Base-by-base conservation (phyloP, 1,284 basidiomycete species). In the Neotropicomus parvogracilis region DNA sequence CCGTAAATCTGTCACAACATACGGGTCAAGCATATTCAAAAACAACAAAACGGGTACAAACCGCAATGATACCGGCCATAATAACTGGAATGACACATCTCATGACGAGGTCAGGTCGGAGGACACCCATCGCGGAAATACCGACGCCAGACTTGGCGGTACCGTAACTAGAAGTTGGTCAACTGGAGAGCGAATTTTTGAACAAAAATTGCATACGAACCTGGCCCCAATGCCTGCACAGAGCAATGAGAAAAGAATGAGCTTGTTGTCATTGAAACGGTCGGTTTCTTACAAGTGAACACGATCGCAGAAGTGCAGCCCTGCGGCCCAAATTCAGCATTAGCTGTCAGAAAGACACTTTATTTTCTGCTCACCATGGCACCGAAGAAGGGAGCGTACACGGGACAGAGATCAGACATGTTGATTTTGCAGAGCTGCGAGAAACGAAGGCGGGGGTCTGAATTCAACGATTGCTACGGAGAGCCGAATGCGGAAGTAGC, bases 51-150 rank as follows among this genome's bases (percentile, higher is more conserved):
- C 9, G 5, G 12, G 6, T 2, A 61, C 63, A 2, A 58, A 94
- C 91, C 66, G 88, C 93, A 72, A 97, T 95, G 75, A 99, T 98
- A 93, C 95, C 95, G 77, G 95, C 93, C 95, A 99, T 98, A 72
- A 99, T 88, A 68, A 98, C 95, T 46, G 95, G 95, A 56, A 98
- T 87, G 54, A 93, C 86, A 79, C 88, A 95, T 81, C 80, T 90
- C 88, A 94, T 93, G 86, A 94, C 91, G 60, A 91, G 77, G 77
- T 95, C 91, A 49, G 91, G 91, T 59, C 94, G 85, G 59, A 98
- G 83, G 54, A 97, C 92, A 53, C 94, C 92, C 94, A 98, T 95
- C 59, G 95, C 94, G 50, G 95, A 92, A 67, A 99, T 97, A 70
- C 95, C 97, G 63, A 99, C 95, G 67, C 95, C 95, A 63, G 95